Evolutionary conservation across 352 stramenopile genomes (phyloP), one percentile per base, ranked within the genome.

Genomic region (Phytopythium mirpurense): DNA sequence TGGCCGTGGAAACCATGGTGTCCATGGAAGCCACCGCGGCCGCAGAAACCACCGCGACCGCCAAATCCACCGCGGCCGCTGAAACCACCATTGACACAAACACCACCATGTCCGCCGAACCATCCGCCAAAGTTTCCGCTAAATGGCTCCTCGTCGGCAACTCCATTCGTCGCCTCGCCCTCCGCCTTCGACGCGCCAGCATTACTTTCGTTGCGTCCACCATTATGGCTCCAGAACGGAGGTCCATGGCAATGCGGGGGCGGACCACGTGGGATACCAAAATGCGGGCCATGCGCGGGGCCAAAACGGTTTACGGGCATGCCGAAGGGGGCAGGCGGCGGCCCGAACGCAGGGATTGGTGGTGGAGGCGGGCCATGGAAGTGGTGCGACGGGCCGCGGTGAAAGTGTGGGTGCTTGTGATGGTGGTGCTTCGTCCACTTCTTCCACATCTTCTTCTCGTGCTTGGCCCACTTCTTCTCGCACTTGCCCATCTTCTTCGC

Each of bases 401-500:
- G 45, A n/a, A 51, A 51, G 19, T 44, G 47, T 3, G 31, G 47
- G 23, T 54, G 47, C 16, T 31, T 23, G 47, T 52, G 44, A 34
- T 23, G 21, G 21, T 54, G 47, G 34, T 43, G 34, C 31, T 54
- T 42, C 11, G 47, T 14, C 19, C 41, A 53, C 50, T 62, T 61
- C 29, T 59, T 49, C 26, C 46, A 59, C 45, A 63, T 62, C 59
- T 62, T 65, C 41, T 58, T 66, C 29, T 47, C 51, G 45, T 37
- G 32, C 45, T 59, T 69, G 55, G 50, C 63, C 51, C 42, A 58
- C 51, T 61, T 72, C 62, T 63, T 66, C 59, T 27, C 56, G 41
- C 49, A 59, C 57, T 36, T 66, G 31, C 2, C 34, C 47, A 43
- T 54, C 51, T 57, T 65, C 45, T 62, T 54, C 3, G 3, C 35